Base-by-base conservation (phyloP, 768 basidiomycete genomes). In the Brasilioporus rufonigricans region DNA sequence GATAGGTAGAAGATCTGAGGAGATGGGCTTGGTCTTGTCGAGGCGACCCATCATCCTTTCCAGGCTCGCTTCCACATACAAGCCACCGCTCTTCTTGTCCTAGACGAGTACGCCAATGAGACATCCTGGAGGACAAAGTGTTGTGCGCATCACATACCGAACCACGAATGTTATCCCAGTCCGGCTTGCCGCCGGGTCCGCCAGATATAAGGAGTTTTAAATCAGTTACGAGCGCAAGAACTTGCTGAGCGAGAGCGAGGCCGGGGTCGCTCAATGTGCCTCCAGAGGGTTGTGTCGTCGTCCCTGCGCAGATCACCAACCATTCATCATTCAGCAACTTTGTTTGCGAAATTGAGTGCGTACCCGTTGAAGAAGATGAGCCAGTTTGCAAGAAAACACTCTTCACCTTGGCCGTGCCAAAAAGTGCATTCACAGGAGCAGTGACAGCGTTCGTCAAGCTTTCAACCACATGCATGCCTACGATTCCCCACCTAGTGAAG, bases 391-490 rank as follows among this genome's bases (percentile, higher is more conserved):
- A 33, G 36, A 52, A 61, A 19, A 39, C 23, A 21, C 59, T 31
- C n/a, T 19, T 56, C 36, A 52, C 50, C 16, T 52, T 60, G 52
- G 58, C 47, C 11, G n/a, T 52, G 29, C 60, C 51, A 18, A 61
- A 61, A 11, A 56, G 0, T 0, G 60, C 59, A 19, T 61, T 61
- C 1, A 61, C 3, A 9, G 60, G 60, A 11, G 59, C 59, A n/a
- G 48, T 50, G 29, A 61, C 1, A 26, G 48, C 49, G 13, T 61
- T 53, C 13, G 54, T 61, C 48, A 56, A 47, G 54, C 12, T 56
- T 41, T 61, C 60, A 16, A 56, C 60, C 2, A 47, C 50, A 32
- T 61, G 58, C 60, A 61, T 61, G 19, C 53, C 60, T 10, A 61
- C 44, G 29, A 56, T 49, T 1, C 33, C 43, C 60, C 59, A 61